A percentile compares a stretch with the other conserved stretches of the same genome.
Evolutionary conservation across 345 rosid species (phyloP).

Genomic region (Sonneratia caseolaris): DNA sequence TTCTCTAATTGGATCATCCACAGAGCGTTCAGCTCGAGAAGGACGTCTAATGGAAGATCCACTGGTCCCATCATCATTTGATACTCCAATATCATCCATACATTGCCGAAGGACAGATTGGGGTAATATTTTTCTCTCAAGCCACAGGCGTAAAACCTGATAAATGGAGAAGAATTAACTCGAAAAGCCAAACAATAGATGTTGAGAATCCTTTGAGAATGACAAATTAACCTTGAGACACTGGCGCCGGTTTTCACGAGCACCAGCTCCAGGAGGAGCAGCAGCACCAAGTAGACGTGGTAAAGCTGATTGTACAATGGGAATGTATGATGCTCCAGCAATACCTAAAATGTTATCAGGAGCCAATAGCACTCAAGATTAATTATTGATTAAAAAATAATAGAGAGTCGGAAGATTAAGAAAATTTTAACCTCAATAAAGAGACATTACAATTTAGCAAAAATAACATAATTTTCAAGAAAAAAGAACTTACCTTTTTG

Average conservation of each 20-base stretch:
- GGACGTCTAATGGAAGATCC: conserved; percentile 69
- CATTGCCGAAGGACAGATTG: conserved; percentile 58
- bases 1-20: conserved; percentile 90
- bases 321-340: conserved; percentile 80
- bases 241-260: conserved; percentile 93
- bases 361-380: not conserved
- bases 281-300: conserved; percentile 94
- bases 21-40: conserved; percentile 81
- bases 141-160: conserved; percentile 88
- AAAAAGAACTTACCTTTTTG: conserved; percentile 51
- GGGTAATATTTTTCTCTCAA: conserved; percentile 82
- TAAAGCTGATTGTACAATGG: conserved; percentile 76
- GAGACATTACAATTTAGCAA: not conserved
- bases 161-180: conserved; percentile 10
- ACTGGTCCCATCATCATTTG: conserved; percentile 54
- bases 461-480: not conserved
- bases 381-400: not conserved
- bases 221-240: conserved; percentile 63
- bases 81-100: conserved; percentile 75
- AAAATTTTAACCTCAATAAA: not conserved
- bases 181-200: not conserved
- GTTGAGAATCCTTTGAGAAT: not conserved
- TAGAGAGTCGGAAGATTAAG: not conserved
- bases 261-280: conserved; percentile 75
- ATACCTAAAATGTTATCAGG: conserved; percentile 34